phyloP scores from a whole-genome alignment of 164 flowering plant species.

The Malania oleifera region DNA sequence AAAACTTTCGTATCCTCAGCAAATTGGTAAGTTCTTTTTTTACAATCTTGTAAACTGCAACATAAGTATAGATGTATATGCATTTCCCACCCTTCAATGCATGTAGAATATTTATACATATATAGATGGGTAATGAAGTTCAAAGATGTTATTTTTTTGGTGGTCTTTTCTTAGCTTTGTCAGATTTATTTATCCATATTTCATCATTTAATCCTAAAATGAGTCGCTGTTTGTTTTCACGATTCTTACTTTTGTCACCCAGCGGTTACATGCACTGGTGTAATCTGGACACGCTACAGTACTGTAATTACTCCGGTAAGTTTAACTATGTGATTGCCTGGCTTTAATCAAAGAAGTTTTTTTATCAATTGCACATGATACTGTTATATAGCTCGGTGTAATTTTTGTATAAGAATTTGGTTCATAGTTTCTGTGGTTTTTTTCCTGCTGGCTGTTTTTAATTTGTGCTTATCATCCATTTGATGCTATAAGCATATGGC shows the following conservation, averaged over 20 bases:
- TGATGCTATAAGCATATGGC: too few species aligned
- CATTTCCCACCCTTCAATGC: neutral
- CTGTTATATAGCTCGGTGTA: too few species aligned
- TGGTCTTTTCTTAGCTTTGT: neutral
- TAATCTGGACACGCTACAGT: constrained; percentile 83
- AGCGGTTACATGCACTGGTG: constrained; percentile 63
- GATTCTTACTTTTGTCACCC: constrained; percentile 16
- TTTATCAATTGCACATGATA: too few species aligned
- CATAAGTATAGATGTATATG: neutral
- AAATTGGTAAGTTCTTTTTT: constrained; percentile 37
- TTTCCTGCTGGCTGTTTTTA: too few species aligned
- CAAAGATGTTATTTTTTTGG: constrained; percentile 2
- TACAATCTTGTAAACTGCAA: neutral
- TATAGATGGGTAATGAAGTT: too few species aligned
- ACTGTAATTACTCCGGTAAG: constrained; percentile 80
- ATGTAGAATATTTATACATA: too few species aligned
- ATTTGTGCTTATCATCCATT: too few species aligned
- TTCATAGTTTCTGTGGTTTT: too few species aligned
- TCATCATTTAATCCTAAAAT: neutral
- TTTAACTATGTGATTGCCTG: neutral
- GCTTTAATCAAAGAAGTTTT: too few species aligned
- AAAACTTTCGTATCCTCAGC: constrained; percentile 66
- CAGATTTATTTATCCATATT: neutral
- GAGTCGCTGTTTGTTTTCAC: neutral
- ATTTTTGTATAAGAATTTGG: too few species aligned